These are phyloP conservation scores for Aspergillus sclerotialis DNA, from an alignment of 2,329 filamentous ascomycete species.

Conservation along the genomic window DNA sequence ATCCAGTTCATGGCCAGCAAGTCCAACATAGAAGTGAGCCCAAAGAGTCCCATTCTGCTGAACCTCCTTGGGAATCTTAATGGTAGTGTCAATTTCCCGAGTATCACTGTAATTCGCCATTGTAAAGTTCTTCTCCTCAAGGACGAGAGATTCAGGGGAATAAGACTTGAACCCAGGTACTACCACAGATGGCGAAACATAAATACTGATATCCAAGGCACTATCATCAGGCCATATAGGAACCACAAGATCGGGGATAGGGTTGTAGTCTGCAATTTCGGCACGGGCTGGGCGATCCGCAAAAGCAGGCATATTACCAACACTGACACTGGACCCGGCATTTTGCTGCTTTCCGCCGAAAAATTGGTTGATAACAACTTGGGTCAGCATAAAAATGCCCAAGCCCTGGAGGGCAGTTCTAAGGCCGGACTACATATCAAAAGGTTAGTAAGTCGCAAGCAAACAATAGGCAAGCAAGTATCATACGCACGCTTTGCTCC, in stretches of 20 bases:
- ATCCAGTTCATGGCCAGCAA: constrained; percentile 69
- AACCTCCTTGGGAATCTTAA: constrained; percentile 69
- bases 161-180: constrained; percentile 58
- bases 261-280: constrained; percentile 34
- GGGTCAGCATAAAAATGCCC: constrained; percentile 53
- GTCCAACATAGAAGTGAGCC: constrained; percentile 85
- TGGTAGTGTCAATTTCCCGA: constrained; percentile 67
- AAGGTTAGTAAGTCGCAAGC: no score
- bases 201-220: constrained; percentile 74
- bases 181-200: constrained; percentile 68
- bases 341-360: constrained; percentile 36
- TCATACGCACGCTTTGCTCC: constrained; percentile 23
- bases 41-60: constrained; percentile 91
- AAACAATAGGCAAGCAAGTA: no score
- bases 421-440: constrained; percentile 35
- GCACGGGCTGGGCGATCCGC: constrained; percentile 52
- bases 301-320: constrained; percentile 53
- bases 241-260: constrained; percentile 62
- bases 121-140: constrained; percentile 73
- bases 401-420: constrained; percentile 47
- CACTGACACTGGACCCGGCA: constrained; percentile 13
- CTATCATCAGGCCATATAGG: constrained; percentile 83
- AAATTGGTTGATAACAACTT: constrained; percentile 52
- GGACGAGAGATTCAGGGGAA: constrained; percentile 61
- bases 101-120: constrained; percentile 73